Evolutionary conservation across 441 rosid species (phyloP).

Genomic region (Aquilaria agallochum): DNA sequence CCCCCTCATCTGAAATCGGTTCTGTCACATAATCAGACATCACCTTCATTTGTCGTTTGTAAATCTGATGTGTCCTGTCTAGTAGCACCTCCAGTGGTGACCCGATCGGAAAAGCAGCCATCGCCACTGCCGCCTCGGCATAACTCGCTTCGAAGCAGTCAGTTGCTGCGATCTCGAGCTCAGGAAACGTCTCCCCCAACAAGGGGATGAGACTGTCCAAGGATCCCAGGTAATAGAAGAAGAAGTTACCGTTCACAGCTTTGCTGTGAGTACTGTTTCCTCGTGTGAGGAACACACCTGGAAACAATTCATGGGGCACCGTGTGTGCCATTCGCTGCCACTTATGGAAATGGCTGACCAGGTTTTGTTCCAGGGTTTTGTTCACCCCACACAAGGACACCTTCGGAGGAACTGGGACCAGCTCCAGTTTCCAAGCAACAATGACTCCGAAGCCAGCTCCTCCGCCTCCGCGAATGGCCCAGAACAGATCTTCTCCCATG

Average conservation of each 20-base stretch:
- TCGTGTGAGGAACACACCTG: background rate
- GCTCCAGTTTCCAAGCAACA: conserved; percentile 3
- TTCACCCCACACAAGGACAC: background rate
- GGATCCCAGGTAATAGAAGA: conserved; percentile 28
- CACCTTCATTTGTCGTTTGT: conserved; percentile 17
- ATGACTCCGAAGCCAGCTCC: conserved; percentile 20
- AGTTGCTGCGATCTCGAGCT: conserved; percentile 22
- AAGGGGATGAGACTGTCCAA: conserved; percentile 14
- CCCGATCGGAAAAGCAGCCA: conserved; percentile 16
- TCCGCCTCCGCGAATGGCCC: conserved; percentile 40
- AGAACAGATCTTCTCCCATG: conserved; percentile 29
- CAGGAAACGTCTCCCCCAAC: conserved; percentile 26
- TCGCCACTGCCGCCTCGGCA: conserved; percentile 28
- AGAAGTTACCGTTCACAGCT: conserved; percentile 27
- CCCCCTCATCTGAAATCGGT: conserved; percentile 24
- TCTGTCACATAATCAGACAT: conserved; percentile 41
- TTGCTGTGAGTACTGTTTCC: background rate
- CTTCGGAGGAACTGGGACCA: conserved; percentile 5
- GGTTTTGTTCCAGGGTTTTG: conserved; percentile 2
- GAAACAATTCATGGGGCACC: conserved; percentile 3
- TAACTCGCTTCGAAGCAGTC: conserved; percentile 34
- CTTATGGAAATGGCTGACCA: background rate
- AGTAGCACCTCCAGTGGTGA: conserved; percentile 20
- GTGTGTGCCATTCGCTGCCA: conserved; percentile 7
- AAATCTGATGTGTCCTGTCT: conserved; percentile 9